Evolutionary conservation across 2,329 filamentous ascomycete species (phyloP).

Genomic region (Metarhizium guizhouense): DNA sequence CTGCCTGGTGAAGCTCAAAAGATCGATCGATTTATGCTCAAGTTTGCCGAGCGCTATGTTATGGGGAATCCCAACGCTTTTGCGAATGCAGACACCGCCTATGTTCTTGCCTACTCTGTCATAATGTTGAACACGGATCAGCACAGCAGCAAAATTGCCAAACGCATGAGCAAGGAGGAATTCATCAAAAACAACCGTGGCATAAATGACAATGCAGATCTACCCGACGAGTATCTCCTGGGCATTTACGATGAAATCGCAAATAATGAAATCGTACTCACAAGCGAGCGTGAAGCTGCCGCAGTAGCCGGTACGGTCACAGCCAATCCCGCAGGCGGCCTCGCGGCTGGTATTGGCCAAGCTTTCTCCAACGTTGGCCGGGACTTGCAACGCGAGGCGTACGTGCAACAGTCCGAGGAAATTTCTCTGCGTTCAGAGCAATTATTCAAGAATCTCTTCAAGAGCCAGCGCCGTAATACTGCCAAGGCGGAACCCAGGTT

Average conservation of each 20-base stretch:
- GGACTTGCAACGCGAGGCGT: constrained; percentile 86
- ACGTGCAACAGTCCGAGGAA: constrained; percentile 90
- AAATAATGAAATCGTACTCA: constrained; percentile 85
- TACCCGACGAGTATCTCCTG: constrained; percentile 85
- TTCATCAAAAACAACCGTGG: constrained; percentile 99
- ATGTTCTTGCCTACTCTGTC: constrained; percentile 91
- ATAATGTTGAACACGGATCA: constrained; percentile 95
- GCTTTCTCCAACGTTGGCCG: constrained; percentile 86
- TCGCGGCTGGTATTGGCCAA: constrained; percentile 77
- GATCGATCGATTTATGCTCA: constrained; percentile 98
- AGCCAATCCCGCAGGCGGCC: constrained; percentile 49
- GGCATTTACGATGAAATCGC: constrained; percentile 90
- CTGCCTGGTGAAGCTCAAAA: constrained; percentile 95
- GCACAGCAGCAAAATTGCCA: constrained; percentile 76
- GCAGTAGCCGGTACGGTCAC: constrained; percentile 62
- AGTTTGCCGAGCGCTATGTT: constrained; percentile 94
- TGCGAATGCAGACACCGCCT: constrained; percentile 95
- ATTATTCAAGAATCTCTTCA: constrained; percentile 86
- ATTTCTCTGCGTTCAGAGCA: constrained; percentile 69
- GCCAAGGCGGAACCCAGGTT: constrained; percentile 63
- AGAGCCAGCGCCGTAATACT: constrained; percentile 76
- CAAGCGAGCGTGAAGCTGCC: constrained; percentile 83
- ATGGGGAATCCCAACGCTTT: constrained; percentile 94
- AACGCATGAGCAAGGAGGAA: constrained; percentile 89
- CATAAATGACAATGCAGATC: constrained; percentile 91